Conservation (phyloP, 768 basidiomycete genomes). For the Chalciporus piperatus region DNA sequence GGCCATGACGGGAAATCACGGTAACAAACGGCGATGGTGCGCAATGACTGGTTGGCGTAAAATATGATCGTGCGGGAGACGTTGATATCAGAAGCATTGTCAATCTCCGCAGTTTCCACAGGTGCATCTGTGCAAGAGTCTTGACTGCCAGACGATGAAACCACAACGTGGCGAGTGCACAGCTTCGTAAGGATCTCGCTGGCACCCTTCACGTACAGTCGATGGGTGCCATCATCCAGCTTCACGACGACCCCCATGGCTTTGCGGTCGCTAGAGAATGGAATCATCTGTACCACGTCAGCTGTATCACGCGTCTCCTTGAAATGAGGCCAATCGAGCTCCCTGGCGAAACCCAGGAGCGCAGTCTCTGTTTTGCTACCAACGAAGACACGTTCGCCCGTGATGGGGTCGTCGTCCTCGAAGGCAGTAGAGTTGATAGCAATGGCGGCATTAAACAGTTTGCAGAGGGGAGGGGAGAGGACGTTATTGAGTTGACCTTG, state of each 20-base stretch:
- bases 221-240: conserved; percentile 47
- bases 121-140: conserved; percentile 19
- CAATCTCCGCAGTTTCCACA: conserved; percentile 62
- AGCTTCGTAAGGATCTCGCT: conserved; percentile 86
- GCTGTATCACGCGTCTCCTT: conserved; percentile 58
- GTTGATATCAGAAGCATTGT: conserved; percentile 69
- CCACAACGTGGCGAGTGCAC: conserved; percentile 72
- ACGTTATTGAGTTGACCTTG: conserved; percentile 62
- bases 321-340: conserved; percentile 75
- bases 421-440: conserved; percentile 95
- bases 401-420: conserved; percentile 69
- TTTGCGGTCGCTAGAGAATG: conserved; percentile 92
- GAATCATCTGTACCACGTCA: conserved; percentile 78
- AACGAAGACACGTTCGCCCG: conserved; percentile 62
- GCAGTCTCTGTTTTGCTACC: conserved; percentile 97
- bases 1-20: conserved; percentile 88
- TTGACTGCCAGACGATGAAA: conserved; percentile 33
- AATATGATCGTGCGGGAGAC: conserved; percentile 93
- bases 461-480: conserved; percentile 57
- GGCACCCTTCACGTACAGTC: conserved; percentile 89
- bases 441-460: conserved; percentile 81
- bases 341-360: conserved; percentile 79
- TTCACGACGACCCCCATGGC: conserved; percentile 89
- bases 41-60: conserved; percentile 93
- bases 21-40: conserved; percentile 94